phyloP scores from a whole-genome alignment of 2,329 filamentous ascomycete species.

The Knufia fluminis region DNA sequence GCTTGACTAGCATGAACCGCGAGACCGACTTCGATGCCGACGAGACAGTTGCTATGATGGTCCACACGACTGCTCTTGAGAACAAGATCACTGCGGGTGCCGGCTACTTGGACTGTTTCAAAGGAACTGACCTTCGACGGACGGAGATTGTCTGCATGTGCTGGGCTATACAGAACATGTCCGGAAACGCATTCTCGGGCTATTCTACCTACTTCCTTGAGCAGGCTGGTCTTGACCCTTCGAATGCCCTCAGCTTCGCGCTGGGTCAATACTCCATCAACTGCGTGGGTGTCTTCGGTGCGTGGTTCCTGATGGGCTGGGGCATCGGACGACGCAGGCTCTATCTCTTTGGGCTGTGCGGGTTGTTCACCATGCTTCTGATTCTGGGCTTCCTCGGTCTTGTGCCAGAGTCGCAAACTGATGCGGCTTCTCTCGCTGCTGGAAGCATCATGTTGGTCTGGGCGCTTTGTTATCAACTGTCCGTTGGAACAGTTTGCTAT shows the following conservation, averaged over 20 bases:
- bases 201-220: slow-evolving; percentile 48
- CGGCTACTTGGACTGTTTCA: slow-evolving; percentile 73
- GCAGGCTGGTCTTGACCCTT: slow-evolving; percentile 31
- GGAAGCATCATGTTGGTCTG: slow-evolving; percentile 78
- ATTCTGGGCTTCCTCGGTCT: slow-evolving; percentile 77
- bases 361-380: slow-evolving; percentile 66
- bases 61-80: slow-evolving; percentile 29
- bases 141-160: slow-evolving; percentile 64
- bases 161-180: slow-evolving; percentile 56
- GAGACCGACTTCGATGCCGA: slow-evolving; percentile 20
- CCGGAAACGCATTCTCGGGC: slow-evolving; percentile 54
- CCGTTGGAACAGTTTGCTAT: slow-evolving; percentile 83
- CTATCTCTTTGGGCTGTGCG: slow-evolving; percentile 66
- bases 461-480: slow-evolving; percentile 76
- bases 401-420: slow-evolving; percentile 38
- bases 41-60: slow-evolving; percentile 30
- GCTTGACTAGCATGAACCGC: slow-evolving; percentile 32
- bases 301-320: slow-evolving; percentile 55
- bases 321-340: slow-evolving; percentile 69
- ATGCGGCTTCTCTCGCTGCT: slow-evolving; percentile 61
- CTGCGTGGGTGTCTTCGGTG: slow-evolving; percentile 33
- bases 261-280: slow-evolving; percentile 43
- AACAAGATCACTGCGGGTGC: slow-evolving; percentile 16
- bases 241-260: slow-evolving; percentile 29
- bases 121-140: slow-evolving; percentile 64